Base-by-base conservation (phyloP, 768 basidiomycete genomes). In the Rubroboletus satanas region DNA sequence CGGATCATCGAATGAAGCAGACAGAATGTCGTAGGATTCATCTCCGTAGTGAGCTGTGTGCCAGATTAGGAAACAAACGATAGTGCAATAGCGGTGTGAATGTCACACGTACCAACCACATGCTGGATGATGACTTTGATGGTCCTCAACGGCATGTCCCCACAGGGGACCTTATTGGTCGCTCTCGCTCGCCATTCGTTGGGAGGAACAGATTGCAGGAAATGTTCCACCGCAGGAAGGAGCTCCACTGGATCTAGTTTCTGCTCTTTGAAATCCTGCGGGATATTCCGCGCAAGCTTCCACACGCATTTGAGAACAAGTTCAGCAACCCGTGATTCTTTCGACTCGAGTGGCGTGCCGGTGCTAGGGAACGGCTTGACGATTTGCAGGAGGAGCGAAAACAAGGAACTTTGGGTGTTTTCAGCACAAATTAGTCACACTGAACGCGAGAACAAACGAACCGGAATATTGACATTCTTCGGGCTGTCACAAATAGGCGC, bases 101-200 rank as follows among this genome's bases (percentile, higher is more conserved):
- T 48, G 41, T 46, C 39, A 52, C 52, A 83, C 94, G 76, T 61
- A 95, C 94, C 90, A 62, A 98, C 92, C 52, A 98, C 83, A 69
- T 96, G 93, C 73, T 98, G 97, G 35, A 99, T 90, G 62, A 99
- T 92, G 39, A 97, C 95, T 77, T 99, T 99, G 71, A 98, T 91
- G 3, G 97, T 98, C 57, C 97, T 79, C 54, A 99, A 72, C 2
- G 97, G 97, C 95, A 98, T 95, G 65, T 99, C 97, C 26, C 94
- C 95, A 66, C 95, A 89, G 4, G 97, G 95, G 2, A 98, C 84
- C 59, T 88, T 89, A 66, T 91, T 93, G 1, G 87, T 87, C 10
- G 93, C 91, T 58, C 97, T 79, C 12, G 90, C 87, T 49, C 96
- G 84, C 93, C 95, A 99, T 71, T 97, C 94, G 57, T 93, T 94